Evolutionary conservation across 306 rosid genomes (phyloP), one percentile per base, ranked within the genome.

Genomic region (Fragaria nilgerrensis): DNA sequence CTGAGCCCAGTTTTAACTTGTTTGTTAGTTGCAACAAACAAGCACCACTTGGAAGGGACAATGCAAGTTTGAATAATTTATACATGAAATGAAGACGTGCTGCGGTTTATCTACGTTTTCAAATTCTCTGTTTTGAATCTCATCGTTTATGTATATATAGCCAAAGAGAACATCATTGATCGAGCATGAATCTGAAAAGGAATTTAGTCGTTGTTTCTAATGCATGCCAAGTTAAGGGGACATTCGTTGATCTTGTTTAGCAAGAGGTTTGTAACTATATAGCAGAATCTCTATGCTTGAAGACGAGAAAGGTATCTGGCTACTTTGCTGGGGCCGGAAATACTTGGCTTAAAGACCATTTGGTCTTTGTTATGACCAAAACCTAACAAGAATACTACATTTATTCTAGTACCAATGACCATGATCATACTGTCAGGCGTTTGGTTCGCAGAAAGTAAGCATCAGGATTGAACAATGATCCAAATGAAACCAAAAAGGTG

Each of bases 211-310:
- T 58, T 58, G 64, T 58, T 58, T 56, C 32, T 56, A 22, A 56
- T 56, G 63, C 44, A 39, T 39, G 44, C 13, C 61, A 9, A n/a
- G 61, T 9, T n/a, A 55, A 55, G 27, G 3, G 61, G 61, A 55
- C 61, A 55, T 20, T n/a, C 12, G 27, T 55, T 53, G 61, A 53
- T 53, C 61, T 23, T 53, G 61, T 55, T 55, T 55, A 70, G 74
- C 55, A 47, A 22, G 14, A 17, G 20, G 27, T 14, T 47, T 70
- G 39, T 70, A 70, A 25, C 25, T 50, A 29, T 29, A 29, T 11
- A 6, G 44, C 41, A 19, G 8, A 71, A 48, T 9, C 64, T 19
- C 41, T 17, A 25, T 49, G 19, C 39, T 25, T 25, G 39, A 45
- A 70, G 61, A 70, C 43, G 8, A 48, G 5, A 27, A 48, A 16